Base-by-base conservation (phyloP, 495 filamentous ascomycete species). In the Staphylotrichum longicolle region DNA sequence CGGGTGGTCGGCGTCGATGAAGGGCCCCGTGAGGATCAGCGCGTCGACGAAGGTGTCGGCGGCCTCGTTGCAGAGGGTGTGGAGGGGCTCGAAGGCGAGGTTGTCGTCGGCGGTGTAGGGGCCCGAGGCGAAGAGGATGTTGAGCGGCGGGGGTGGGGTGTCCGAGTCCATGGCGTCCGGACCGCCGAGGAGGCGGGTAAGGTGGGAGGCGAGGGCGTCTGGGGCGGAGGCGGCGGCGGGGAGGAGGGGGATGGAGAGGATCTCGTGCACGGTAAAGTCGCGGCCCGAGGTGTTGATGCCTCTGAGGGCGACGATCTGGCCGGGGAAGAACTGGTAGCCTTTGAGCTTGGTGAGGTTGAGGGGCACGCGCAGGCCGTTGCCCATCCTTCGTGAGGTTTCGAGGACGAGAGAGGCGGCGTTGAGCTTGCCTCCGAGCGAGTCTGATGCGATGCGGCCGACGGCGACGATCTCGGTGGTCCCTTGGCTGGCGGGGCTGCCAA, bases 41-140 rank as follows among this genome's bases (percentile, higher is more conserved):
- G 84, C 83, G 67, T 98, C 94, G 7, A 88, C 86, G 61, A 82
- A 87, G 41, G 79, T 83, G 56, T 89, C 86, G 34, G 85, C 86
- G 30, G 92, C 92, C 65, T 86, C 85, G 61, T 80, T 78, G 72
- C 92, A 93, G 9, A 98, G 80, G 45, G 90, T 85, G 51, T 90
- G 83, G 1, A 98, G 78, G 5, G 94, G 86, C 65, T 94, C 89
- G 70, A 94, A 98, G 60, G 87, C 85, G 48, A 98, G 84, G 66
- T 94, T 94, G 66, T 92, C 89, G 65, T 96, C 91, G 20, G 92
- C 84, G 0, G 93, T 95, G 74, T 93, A 98, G 1, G 94, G 94
- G 3, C 94, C 94, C 2, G 91, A 84, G 37, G 87, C 89, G 39
- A 94, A 75, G 45, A 96, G 75, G 45, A 95, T 75, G 64, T 82